phyloP scores from a whole-genome alignment of 208 protist species.

The Acanthamoeba quina region DNA sequence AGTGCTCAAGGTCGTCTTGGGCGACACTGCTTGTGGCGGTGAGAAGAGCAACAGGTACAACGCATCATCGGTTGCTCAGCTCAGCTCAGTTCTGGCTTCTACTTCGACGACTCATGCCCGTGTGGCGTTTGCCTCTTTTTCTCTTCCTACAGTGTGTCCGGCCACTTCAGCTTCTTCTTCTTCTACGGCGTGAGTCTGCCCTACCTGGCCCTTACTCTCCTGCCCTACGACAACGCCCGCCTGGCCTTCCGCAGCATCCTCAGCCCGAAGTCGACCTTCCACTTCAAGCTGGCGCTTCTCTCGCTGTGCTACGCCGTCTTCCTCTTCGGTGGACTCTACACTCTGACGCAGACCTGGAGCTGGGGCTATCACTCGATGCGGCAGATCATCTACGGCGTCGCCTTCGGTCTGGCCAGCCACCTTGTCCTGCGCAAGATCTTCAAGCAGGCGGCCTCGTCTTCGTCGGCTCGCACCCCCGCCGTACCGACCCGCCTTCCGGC shows the following conservation, averaged over 20 bases:
- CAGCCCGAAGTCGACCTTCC: slow-evolving; percentile 2
- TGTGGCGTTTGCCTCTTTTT: too few species aligned
- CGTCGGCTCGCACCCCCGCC: background rate
- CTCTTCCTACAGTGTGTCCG: background rate
- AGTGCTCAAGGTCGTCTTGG: slow-evolving; percentile 5
- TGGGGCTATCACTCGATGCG: slow-evolving; percentile 53
- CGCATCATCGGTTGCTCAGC: background rate
- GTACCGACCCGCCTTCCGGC: background rate
- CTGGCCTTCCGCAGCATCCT: slow-evolving; percentile 14
- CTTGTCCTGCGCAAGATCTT: background rate
- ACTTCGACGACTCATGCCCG: too few species aligned
- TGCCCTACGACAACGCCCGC: background rate
- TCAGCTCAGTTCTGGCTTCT: too few species aligned
- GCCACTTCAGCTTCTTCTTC: slow-evolving; percentile 63
- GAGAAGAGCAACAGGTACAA: slow-evolving; percentile 29
- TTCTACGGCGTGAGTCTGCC: slow-evolving; percentile 35
- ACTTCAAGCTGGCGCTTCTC: slow-evolving; percentile 53
- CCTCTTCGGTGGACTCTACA: slow-evolving; percentile 48
- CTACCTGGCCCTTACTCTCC: slow-evolving; percentile 16
- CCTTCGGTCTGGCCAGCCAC: slow-evolving; percentile 15
- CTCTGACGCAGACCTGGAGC: slow-evolving; percentile 35
- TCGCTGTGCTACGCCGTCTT: slow-evolving; percentile 33
- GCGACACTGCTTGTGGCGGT: slow-evolving; percentile 11
- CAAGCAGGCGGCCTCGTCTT: background rate
- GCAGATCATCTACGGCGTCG: slow-evolving; percentile 52